Conservation (phyloP, 352 stramenopile genomes). For the Blastocystis sp. region DNA sequence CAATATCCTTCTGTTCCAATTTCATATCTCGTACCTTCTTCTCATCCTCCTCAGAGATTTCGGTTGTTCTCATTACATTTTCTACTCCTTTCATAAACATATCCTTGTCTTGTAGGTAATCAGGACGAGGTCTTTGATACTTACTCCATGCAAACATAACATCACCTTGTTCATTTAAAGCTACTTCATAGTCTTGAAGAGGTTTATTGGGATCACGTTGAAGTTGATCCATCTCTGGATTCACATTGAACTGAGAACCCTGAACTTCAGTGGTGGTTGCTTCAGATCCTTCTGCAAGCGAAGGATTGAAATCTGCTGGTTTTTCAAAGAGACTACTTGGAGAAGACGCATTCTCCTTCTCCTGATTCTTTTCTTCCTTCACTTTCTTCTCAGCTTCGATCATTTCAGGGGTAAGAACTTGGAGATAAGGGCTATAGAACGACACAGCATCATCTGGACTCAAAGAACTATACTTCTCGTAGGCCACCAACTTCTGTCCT, state of each 20-base stretch:
- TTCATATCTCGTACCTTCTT: background rate
- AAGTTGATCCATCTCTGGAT: background rate
- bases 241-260: background rate
- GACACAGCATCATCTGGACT: background rate
- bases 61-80: background rate
- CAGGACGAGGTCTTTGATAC: background rate
- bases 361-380: background rate
- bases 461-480: background rate
- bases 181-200: background rate
- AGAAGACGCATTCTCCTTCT: background rate
- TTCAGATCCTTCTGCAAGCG: background rate
- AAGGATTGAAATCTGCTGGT: too few species aligned
- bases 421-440: background rate
- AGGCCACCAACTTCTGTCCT: background rate
- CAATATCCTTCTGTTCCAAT: background rate
- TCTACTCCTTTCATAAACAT: background rate
- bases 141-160: background rate
- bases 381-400: background rate
- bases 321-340: background rate
- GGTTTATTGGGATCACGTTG: slow-evolving; percentile 1
- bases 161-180: background rate
- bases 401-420: slow-evolving; percentile 16
- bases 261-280: background rate
- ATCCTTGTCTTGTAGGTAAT: slow-evolving; percentile 1
- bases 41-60: background rate